These are phyloP conservation scores for Fusarium praegraminearum DNA, from an alignment of 2,329 filamentous ascomycete species.

Conservation along the genomic window DNA sequence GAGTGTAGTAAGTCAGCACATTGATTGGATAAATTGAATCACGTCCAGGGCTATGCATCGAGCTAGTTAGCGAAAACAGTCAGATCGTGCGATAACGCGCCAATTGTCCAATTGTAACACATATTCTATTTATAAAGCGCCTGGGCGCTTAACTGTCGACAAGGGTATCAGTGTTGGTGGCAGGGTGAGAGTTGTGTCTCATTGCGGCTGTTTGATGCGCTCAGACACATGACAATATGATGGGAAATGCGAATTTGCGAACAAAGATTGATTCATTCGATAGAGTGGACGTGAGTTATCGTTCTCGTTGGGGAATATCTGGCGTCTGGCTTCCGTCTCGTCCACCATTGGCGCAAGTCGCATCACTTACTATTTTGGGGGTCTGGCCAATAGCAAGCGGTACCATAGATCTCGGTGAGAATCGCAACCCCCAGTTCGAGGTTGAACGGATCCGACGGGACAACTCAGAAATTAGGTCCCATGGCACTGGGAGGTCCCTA, in stretches of 20 bases:
- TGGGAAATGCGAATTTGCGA: slow-evolving; percentile 11
- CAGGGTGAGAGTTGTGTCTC: slow-evolving; percentile 22
- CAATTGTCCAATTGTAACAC: slow-evolving; percentile 33
- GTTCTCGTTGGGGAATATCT: not conserved
- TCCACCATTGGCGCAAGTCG: slow-evolving; percentile 9
- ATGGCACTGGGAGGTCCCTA: slow-evolving; percentile 37
- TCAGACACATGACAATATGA: slow-evolving; percentile 13
- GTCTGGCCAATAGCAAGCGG: slow-evolving; percentile 34
- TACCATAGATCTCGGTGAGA: slow-evolving; percentile 46
- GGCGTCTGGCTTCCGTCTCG: not conserved
- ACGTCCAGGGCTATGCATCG: slow-evolving; percentile 37
- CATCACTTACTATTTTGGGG: slow-evolving; percentile 10
- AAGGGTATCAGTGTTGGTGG: slow-evolving; percentile 16
- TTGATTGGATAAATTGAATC: slow-evolving; percentile 33
- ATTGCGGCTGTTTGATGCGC: slow-evolving; percentile 30
- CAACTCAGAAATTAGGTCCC: slow-evolving; percentile 37
- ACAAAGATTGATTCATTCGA: slow-evolving; percentile 1
- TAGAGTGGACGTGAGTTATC: not conserved
- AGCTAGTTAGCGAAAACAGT: slow-evolving; percentile 32
- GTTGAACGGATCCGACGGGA: slow-evolving; percentile 4
- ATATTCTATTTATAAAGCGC: slow-evolving; percentile 47
- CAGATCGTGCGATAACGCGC: slow-evolving; percentile 42
- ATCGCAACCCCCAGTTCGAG: slow-evolving; percentile 31
- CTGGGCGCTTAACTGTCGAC: slow-evolving; percentile 43
- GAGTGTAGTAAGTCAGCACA: slow-evolving; percentile 14